Evolutionary conservation across 2,329 filamentous ascomycete genomes (phyloP).

Genomic region (Pseudocercospora crystallina): DNA sequence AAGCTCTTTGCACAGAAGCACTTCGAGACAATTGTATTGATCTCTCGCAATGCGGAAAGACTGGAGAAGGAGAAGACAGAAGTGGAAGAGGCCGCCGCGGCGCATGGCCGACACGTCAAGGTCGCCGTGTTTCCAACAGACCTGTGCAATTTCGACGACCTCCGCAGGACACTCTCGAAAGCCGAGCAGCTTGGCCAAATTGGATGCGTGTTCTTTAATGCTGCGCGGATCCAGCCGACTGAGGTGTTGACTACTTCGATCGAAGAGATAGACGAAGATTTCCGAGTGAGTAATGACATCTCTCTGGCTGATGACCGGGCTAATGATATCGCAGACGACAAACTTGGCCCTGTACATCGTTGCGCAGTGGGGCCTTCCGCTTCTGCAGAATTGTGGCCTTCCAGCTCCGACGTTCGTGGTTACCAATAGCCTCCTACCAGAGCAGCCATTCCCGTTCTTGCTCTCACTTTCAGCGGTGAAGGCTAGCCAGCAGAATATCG

Average conservation of each 20-base stretch:
- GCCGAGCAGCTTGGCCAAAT: slow-evolving; percentile 13
- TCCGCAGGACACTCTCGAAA: slow-evolving; percentile 8
- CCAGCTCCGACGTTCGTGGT: slow-evolving; percentile 6
- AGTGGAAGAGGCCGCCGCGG: slow-evolving; percentile 1
- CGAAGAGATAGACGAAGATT: slow-evolving; percentile 18
- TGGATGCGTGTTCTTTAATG: slow-evolving; percentile 18
- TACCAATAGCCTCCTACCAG: slow-evolving; percentile 15
- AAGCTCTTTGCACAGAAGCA: slow-evolving; percentile 12
- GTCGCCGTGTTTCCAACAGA: slow-evolving; percentile 7
- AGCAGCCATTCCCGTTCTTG: slow-evolving; percentile 4
- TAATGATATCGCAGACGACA: neutral
- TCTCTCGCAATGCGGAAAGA: slow-evolving; percentile 17
- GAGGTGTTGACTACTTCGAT: slow-evolving; percentile 11
- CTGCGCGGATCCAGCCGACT: slow-evolving; percentile 9
- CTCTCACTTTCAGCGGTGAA: slow-evolving; percentile 15
- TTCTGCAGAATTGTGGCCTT: neutral
- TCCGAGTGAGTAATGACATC: neutral
- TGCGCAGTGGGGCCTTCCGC: slow-evolving; percentile 14
- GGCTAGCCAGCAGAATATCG: slow-evolving; percentile 15
- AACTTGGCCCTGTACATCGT: slow-evolving; percentile 13
- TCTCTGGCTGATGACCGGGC: neutral
- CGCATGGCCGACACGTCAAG: neutral
- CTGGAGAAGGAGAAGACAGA: slow-evolving; percentile 11
- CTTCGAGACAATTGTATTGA: slow-evolving; percentile 14
- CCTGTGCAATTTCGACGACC: slow-evolving; percentile 8